Percentiles rank a stretch among this genome's conserved stretches.
Evolutionary conservation across 2,329 filamentous ascomycete genomes (phyloP).

Genomic region (Akanthomyces muscarius): DNA sequence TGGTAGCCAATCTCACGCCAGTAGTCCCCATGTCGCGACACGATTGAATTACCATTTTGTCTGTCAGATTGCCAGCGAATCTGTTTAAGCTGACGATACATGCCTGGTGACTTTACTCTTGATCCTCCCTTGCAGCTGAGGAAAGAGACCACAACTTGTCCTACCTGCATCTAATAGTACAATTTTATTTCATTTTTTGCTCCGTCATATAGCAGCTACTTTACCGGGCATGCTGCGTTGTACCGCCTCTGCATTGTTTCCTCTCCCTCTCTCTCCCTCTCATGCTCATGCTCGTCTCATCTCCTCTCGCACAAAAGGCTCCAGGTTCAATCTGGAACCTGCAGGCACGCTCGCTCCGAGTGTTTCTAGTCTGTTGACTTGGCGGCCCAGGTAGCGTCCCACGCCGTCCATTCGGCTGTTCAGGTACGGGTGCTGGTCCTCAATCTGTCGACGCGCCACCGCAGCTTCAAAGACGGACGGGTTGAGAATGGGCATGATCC

Average conservation of each 20-base stretch:
- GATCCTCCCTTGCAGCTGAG: neutral
- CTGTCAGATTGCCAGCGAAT: neutral
- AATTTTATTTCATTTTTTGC: neutral
- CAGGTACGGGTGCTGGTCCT: slow-evolving; percentile 45
- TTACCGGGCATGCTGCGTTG: neutral
- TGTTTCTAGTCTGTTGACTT: slow-evolving; percentile 39
- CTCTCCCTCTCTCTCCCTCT: no score
- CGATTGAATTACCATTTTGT: neutral
- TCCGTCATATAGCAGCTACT: neutral
- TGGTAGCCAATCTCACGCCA: neutral
- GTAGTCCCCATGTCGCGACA: neutral
- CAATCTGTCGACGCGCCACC: slow-evolving; percentile 36
- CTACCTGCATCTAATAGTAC: slow-evolving; percentile 1
- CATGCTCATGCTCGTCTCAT: slow-evolving; percentile 15
- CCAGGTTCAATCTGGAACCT: slow-evolving; percentile 32
- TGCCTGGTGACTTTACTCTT: neutral
- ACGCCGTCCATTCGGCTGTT: slow-evolving; percentile 49
- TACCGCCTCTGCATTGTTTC: neutral
- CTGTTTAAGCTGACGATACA: neutral
- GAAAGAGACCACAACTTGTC: slow-evolving; percentile 5
- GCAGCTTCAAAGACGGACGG: slow-evolving; percentile 35
- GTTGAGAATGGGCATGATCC: slow-evolving; percentile 49
- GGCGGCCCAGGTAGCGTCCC: slow-evolving; percentile 39
- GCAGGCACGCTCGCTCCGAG: slow-evolving; percentile 40
- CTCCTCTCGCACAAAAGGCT: slow-evolving; percentile 36